Base-by-base conservation (phyloP, 768 basidiomycete genomes). In the Agaricus sinodeliciosus region DNA sequence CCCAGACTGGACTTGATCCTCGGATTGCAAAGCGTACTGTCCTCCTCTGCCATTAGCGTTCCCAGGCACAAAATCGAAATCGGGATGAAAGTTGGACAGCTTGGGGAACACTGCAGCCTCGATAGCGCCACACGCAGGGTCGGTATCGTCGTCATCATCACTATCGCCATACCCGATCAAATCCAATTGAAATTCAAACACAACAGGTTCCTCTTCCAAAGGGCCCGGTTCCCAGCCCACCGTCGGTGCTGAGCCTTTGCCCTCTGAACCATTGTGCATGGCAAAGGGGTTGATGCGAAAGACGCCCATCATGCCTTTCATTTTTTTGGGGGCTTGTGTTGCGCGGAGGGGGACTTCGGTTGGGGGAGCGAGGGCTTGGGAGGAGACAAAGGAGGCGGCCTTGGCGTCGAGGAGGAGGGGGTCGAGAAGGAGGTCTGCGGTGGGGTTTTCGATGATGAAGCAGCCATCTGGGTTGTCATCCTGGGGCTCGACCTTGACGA, bases 211-310 rank as follows among this genome's bases (percentile, higher is more conserved):
- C 55, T 83, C 72, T 1, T 79, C 78, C 47, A 87, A 70, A 0
- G 86, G 80, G 0, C 77, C 76, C 4, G 82, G 76, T 49, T 80
- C 77, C 73, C 71, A 9, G 66, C 69, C 41, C 0, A 56, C 54
- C 5, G 47, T 40, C 11, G 57, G 55, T 18, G 50, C 55, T 22
- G 48, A 44, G 13, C 57, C 50, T 51, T 46, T 55, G 13, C 49
- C 55, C 26, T 47, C 50, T 4, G 43, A 44, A 0, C 51, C 55
- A 37, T 55, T 79, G 57, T 85, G 81, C 69, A 82, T 79, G 19
- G 85, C 77, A 59, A 90, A 90, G 0, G 85, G 86, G 65, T 89
- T 84, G 59, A 89, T 74, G 7, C 87, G 77, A 64, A 90, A 87
- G 18, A 82, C 80, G 40, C 79, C 79, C 87, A 90, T 90, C 81